Evolutionary conservation across 495 filamentous ascomycete species (phyloP), one percentile per base, ranked within the genome.

Genomic region (Cercophora newfieldiana): DNA sequence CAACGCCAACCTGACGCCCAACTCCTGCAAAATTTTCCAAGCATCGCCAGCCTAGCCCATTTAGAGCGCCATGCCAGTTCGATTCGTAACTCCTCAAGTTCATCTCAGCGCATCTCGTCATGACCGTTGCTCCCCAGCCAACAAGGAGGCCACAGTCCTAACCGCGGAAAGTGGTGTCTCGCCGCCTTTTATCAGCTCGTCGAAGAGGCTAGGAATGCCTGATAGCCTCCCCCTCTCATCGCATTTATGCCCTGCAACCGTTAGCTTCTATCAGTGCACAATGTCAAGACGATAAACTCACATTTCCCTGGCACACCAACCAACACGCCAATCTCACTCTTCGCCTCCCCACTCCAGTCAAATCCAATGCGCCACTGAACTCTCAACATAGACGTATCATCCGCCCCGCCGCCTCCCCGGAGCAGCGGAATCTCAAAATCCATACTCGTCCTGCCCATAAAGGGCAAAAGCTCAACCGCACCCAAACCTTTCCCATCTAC

Each of bases 321-420:
- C 64, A 79, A 63, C 28, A 82, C 78, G 2, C 73, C 68, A 26
- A 89, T 71, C 55, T 74, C 74, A 64, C 81, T 86, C 71, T 82
- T 78, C 5, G 85, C 85, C 71, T 89, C 86, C 5, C 87, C 87
- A 0, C 85, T 86, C 86, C 86, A 88, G 69, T 88, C 86, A 72
- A 89, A 88, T 14, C 74, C 70, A 47, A 88, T 85, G 30, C 69
- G 71, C 87, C 87, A 89, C 71, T 76, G 73, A 18, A 86, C 72
- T n/a, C 82, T 76, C 33, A 81, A 59, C 63, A 60, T 70, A 16
- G 77, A 74, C 16, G 57, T 55, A 28, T 19, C 26, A 66, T 53
- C 57, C 1, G 65, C 65, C 22, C 62, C 30, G 5, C 18, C 68
- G 1, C 53, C 55, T 28, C 37, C 37, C 37, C 18, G 37, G 18